phyloP scores from a whole-genome alignment of 805 yeast species.

The Kodamaea kaohsiungensis region DNA sequence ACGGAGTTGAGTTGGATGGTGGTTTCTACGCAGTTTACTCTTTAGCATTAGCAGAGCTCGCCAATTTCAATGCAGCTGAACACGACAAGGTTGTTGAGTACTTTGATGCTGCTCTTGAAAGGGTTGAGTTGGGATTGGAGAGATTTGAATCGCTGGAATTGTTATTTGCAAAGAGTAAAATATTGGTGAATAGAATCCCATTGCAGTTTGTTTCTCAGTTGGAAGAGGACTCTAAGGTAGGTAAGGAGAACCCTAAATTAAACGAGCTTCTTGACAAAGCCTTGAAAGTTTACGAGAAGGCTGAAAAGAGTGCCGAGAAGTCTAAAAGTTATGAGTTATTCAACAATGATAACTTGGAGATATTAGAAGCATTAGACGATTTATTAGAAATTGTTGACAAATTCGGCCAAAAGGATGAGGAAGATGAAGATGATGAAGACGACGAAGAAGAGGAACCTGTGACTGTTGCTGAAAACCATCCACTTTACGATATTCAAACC shows the following conservation, averaged over 20 bases:
- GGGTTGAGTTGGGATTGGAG: slow-evolving; percentile 60
- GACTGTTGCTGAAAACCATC: slow-evolving; percentile 52
- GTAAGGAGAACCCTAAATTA: slow-evolving; percentile 36
- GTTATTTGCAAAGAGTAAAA: slow-evolving; percentile 54
- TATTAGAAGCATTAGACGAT: slow-evolving; percentile 63
- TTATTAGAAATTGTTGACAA: slow-evolving; percentile 65
- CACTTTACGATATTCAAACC: slow-evolving; percentile 46
- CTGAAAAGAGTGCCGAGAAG: slow-evolving; percentile 31
- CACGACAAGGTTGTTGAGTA: slow-evolving; percentile 51
- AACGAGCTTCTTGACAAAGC: slow-evolving; percentile 46
- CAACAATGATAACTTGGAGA: slow-evolving; percentile 47
- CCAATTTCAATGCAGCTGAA: slow-evolving; percentile 53
- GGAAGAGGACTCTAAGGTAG: slow-evolving; percentile 38
- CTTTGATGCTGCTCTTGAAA: slow-evolving; percentile 71
- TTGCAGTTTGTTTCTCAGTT: slow-evolving; percentile 56
- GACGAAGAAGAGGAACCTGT: slow-evolving; percentile 32
- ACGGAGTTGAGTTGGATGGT: slow-evolving; percentile 33
- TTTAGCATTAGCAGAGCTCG: slow-evolving; percentile 63
- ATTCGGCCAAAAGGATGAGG: slow-evolving; percentile 60
- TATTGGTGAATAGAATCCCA: slow-evolving; percentile 59
- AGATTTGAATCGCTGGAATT: slow-evolving; percentile 48
- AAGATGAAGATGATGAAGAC: slow-evolving; percentile 31
- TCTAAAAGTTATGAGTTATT: slow-evolving; percentile 30
- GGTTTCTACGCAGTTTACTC: slow-evolving; percentile 76
- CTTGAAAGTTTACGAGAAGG: slow-evolving; percentile 46